Evolutionary conservation across 345 rosid species (phyloP).

Genomic region (Lumnitzera littorea): DNA sequence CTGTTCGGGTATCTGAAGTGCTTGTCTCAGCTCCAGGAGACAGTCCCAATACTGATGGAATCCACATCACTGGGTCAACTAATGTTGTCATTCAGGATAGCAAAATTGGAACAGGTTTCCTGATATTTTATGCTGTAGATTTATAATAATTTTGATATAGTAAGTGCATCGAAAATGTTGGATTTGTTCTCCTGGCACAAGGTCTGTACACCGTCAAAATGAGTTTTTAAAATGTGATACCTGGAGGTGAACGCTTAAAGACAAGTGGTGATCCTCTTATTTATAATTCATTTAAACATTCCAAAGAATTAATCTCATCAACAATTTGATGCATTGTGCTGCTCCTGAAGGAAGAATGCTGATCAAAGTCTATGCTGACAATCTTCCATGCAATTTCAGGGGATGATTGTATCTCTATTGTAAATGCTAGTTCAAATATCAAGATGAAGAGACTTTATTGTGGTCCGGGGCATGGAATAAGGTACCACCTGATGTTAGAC

Average conservation of each 20-base stretch:
- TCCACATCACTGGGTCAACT: slow-evolving; percentile 76
- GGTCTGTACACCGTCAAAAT: not conserved
- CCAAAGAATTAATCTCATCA: no score
- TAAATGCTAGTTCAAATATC: slow-evolving; percentile 63
- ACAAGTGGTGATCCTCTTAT: no score
- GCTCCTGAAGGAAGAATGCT: no score
- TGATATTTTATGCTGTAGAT: not conserved
- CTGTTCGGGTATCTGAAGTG: slow-evolving; percentile 59
- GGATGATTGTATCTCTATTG: slow-evolving; percentile 92
- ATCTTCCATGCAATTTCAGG: slow-evolving; percentile 38
- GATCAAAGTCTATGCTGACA: slow-evolving; percentile 4
- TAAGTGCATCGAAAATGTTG: not conserved
- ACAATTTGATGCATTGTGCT: no score
- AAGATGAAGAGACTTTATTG: slow-evolving; percentile 83
- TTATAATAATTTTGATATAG: no score
- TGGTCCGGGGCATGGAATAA: slow-evolving; percentile 98
- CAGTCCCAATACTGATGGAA: slow-evolving; percentile 97
- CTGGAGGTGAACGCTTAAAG: no score
- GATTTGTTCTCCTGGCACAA: not conserved
- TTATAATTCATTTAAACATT: no score
- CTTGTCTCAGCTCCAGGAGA: slow-evolving; percentile 73
- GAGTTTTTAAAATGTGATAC: no score
- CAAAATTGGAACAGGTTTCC: slow-evolving; percentile 94
- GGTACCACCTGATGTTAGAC: slow-evolving; percentile 25
- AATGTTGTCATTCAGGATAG: slow-evolving; percentile 68